Evolutionary conservation across 805 yeast species (phyloP), one percentile per base, ranked within the genome.

Genomic region (Wickerhamomyces ciferrii): DNA sequence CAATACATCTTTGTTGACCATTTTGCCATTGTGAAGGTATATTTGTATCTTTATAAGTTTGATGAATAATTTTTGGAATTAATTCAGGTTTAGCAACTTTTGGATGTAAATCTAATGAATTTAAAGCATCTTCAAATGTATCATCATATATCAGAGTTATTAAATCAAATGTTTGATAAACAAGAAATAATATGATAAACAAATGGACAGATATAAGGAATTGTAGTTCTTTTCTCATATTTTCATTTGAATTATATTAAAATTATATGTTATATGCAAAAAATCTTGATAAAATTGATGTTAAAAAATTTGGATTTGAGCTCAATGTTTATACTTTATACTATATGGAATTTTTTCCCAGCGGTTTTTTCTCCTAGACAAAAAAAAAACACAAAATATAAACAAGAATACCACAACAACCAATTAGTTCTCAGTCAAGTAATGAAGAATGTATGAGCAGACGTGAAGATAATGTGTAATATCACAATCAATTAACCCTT

Each of bases 21-120:
- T 74, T 76, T 49, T 69, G 71, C 97, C 97, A 91, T 42, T 76
- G 71, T 43, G 81, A 90, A 3, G 97, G 97, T 15, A 90, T 78
- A 19, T 82, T 76, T 14, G 70, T 74, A 19, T 87, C 85, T 62
- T 87, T 90, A 66, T 91, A 91, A 14, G 97, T 91, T 65, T 91
- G 97, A 62, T 91, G 97, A 46, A 91, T 89, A 61, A 90, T 89
- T 59, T 85, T 87, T 35, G 97, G 97, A 41, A 90, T 88, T 35
- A 84, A 61, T 48, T 74, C 75, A 10, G 81, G 80, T 18, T 65
- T 67, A 19, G 68, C 60, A 7, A 66, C 59, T n/a, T 71, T 51
- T 2, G 83, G 83, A 53, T 82, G 79, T 42, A 87, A 60, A 49
- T 88, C 95, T 14, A 70, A 68, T 43, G 80, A 80, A 15, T 78